phyloP scores from a whole-genome alignment of 1,284 basidiomycete genomes.

The Trichosporon coremiiforme region DNA sequence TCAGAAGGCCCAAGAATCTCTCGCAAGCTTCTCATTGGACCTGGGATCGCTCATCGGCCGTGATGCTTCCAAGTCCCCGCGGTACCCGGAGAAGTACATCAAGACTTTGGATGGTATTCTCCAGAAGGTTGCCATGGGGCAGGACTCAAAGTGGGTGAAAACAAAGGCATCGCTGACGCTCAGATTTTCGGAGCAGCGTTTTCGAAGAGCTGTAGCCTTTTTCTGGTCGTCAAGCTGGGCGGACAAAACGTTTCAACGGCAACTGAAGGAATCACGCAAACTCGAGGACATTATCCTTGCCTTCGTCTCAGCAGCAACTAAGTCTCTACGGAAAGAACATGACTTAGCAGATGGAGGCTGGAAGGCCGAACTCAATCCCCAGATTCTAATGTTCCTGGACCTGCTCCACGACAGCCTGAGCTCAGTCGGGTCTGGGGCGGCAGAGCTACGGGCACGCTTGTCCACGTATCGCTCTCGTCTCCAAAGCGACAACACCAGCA shows the following conservation, averaged over 20 bases:
- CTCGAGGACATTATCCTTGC: constrained; percentile 95
- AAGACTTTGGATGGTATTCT: constrained; percentile 83
- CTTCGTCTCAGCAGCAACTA: constrained; percentile 88
- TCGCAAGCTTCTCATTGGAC: constrained; percentile 44
- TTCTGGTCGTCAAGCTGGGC: constrained; percentile 83
- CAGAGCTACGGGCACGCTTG: constrained; percentile 65
- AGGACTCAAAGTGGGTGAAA: constrained; percentile 72
- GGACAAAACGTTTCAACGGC: constrained; percentile 76
- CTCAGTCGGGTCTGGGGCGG: constrained; percentile 72
- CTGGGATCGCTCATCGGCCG: constrained; percentile 43
- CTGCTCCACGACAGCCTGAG: constrained; percentile 78
- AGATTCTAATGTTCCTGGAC: constrained; percentile 83
- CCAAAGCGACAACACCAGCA: constrained; percentile 20
- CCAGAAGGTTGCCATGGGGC: constrained; percentile 87
- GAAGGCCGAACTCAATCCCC: constrained; percentile 88
- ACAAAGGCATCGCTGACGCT: background rate
- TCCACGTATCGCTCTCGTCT: constrained; percentile 26
- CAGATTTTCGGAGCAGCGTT: constrained; percentile 83
- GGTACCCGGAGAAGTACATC: constrained; percentile 87
- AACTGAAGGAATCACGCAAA: constrained; percentile 94
- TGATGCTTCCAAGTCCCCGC: constrained; percentile 66
- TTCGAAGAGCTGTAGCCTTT: constrained; percentile 81
- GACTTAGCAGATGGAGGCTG: constrained; percentile 76
- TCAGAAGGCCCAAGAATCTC: constrained; percentile 28
- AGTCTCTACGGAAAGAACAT: constrained; percentile 73